These are phyloP conservation scores for Candida chilensis DNA, from an alignment of 805 yeast species.

Conservation along the genomic window DNA sequence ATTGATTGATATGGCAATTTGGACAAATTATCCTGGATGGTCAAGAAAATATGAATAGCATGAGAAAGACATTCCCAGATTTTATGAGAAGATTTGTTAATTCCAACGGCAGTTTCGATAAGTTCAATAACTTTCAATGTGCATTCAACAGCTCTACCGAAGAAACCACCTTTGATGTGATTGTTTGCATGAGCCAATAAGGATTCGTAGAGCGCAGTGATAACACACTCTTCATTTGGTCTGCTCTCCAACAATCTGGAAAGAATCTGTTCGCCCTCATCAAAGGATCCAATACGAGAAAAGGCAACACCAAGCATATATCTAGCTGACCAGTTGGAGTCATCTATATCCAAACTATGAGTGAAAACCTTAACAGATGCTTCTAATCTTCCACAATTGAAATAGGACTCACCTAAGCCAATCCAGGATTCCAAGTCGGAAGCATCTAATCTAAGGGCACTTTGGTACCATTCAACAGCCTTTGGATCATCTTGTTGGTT, in stretches of 20 bases:
- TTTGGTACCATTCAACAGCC: conserved; percentile 86
- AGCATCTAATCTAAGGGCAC: conserved; percentile 63
- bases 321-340: conserved; percentile 48
- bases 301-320: conserved; percentile 63
- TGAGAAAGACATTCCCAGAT: conserved; percentile 64
- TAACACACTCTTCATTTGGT: conserved; percentile 37
- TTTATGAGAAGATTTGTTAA: conserved; percentile 30
- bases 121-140: conserved; percentile 38
- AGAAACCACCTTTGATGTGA: conserved; percentile 50
- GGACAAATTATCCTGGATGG: conserved; percentile 43
- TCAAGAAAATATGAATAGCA: conserved; percentile 41
- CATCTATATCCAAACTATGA: conserved; percentile 48
- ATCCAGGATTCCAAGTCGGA: conserved; percentile 78
- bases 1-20: conserved; percentile 39
- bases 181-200: conserved; percentile 43
- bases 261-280: conserved; percentile 44
- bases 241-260: conserved; percentile 25
- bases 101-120: conserved; percentile 23
- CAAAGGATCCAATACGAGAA: conserved; percentile 57
- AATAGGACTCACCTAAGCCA: conserved; percentile 95
- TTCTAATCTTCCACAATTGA: conserved; percentile 73
- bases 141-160: conserved; percentile 50
- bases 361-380: conserved; percentile 80
- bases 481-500: conserved; percentile 63
- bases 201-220: conserved; percentile 48